Conservation (phyloP, 768 basidiomycete genomes). For the Naganishia friedmannii region DNA sequence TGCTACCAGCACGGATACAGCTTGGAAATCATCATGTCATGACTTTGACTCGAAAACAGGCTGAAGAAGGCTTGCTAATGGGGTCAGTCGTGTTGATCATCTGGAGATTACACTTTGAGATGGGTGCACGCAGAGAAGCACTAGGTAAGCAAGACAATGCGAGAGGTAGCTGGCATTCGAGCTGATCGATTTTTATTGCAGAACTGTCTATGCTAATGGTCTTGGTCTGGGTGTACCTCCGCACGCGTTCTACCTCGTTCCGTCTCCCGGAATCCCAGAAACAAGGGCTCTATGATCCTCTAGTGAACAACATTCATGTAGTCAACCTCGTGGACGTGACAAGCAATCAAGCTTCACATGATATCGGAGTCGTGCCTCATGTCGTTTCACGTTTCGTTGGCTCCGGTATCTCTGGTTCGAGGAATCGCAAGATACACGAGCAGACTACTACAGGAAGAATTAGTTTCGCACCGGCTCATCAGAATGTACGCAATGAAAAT, state of each 20-base stretch:
- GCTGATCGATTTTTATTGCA: not conserved
- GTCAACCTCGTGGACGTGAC: not conserved
- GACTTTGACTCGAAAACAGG: slow-evolving; percentile 37
- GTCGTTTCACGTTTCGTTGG: not conserved
- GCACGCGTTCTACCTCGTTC: slow-evolving; percentile 4
- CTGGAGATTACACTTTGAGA: slow-evolving; percentile 29
- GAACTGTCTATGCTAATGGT: slow-evolving; percentile 7
- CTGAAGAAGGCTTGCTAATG: slow-evolving; percentile 41
- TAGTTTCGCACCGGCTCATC: slow-evolving; percentile 17
- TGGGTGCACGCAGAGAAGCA: slow-evolving; percentile 43
- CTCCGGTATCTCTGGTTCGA: not conserved
- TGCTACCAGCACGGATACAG: not conserved
- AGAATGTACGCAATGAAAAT: slow-evolving; percentile 6
- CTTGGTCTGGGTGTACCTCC: not conserved
- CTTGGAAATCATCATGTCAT: not conserved
- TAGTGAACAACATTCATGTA: not conserved
- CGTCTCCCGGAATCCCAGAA: not conserved
- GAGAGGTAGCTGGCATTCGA: not conserved
- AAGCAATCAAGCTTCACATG: not conserved
- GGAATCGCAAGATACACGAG: slow-evolving; percentile 4
- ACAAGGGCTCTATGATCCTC: not conserved
- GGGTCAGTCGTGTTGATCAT: slow-evolving; percentile 35
- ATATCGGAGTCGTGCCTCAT: not conserved
- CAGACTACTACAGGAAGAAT: slow-evolving; percentile 22
- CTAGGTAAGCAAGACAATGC: slow-evolving; percentile 27